Base-by-base conservation (phyloP, 129 eudicot genomes). In the Centrapalus pauciflorus region DNA sequence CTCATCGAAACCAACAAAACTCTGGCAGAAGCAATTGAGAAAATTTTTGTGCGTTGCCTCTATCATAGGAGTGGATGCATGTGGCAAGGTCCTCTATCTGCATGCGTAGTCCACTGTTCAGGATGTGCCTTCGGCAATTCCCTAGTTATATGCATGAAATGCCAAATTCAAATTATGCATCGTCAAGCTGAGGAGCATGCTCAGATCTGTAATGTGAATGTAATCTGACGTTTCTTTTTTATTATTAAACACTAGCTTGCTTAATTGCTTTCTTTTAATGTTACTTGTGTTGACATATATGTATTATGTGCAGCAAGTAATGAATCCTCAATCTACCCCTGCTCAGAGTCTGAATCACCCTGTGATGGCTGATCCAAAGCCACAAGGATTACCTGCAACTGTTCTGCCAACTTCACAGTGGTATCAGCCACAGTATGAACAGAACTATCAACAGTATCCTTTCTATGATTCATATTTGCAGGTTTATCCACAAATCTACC, bases 121-220 rank as follows among this genome's bases (percentile, higher is more conserved):
- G 79, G 76, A 1, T 93, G 99, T 74, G 40, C 92, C 27, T 93
- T 88, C 72, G 99, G 99, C 21, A 85, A 88, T 67, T 93, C 92
- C 37, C 85, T 92, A 2, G 99, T 93, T 63, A 82, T 86, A 33
- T 93, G 99, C 84, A 93, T 86, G 80, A 78, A 87, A 73, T 93
- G 99, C 69, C 90, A 87, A 11, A 43, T 93, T 52, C 99, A 93
- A 35, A 83, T 89, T 71, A 90, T 88, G 78, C 99, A 93, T 52
- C 95, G 99, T 2, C 95, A 88, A 81, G 96, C 86, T 14, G 95
- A 93, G 65, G 99, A 93, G 61, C 99, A 93, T 72, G 96, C 96
- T 28, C 95, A 85, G 77, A 89, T 23, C 59, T 93, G 99, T 75
- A 76, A 85, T 56, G 95, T 89, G 55, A 85, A 91, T 82, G 67